Evolutionary conservation across 192 early-diverging fungal genomes (phyloP).

Genomic region (Coemansia reversa): DNA sequence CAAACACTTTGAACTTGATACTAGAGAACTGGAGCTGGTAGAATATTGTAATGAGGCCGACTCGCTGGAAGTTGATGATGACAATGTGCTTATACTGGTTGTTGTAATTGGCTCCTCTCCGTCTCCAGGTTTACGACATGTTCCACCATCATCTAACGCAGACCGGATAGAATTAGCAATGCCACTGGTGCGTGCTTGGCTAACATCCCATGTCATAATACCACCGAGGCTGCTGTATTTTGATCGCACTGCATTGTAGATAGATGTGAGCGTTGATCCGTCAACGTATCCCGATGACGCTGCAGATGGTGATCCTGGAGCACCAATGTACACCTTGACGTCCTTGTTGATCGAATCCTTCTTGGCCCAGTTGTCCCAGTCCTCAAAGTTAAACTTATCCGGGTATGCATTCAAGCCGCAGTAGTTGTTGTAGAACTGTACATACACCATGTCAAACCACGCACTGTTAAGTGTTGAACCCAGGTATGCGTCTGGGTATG

Average conservation of each 20-base stretch:
- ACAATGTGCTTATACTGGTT: neutral
- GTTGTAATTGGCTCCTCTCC: conserved; percentile 16
- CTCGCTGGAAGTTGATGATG: conserved; percentile 3
- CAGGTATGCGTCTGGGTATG: conserved; percentile 59
- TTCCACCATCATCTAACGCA: conserved; percentile 22
- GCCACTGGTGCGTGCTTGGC: conserved; percentile 41
- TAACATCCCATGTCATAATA: conserved; percentile 68
- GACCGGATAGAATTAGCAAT: conserved; percentile 30
- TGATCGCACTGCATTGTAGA: conserved; percentile 47
- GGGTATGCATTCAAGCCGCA: conserved; percentile 58
- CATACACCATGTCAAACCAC: conserved; percentile 65
- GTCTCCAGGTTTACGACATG: conserved; percentile 16
- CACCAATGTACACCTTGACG: conserved; percentile 58
- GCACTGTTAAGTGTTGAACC: conserved; percentile 56
- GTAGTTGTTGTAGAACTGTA: conserved; percentile 77
- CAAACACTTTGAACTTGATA: neutral
- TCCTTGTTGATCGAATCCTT: conserved; percentile 57
- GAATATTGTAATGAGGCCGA: neutral
- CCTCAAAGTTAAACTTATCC: conserved; percentile 56
- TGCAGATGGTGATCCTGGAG: conserved; percentile 57
- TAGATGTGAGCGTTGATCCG: conserved; percentile 28
- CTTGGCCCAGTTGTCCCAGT: conserved; percentile 67
- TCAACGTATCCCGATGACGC: conserved; percentile 57
- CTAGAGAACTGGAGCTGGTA: neutral
- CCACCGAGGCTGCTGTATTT: conserved; percentile 60